Percentiles rank a stretch among this genome's conserved stretches.
These are phyloP conservation scores for Penicillium capsulatum DNA, from an alignment of 2,329 filamentous ascomycete genomes.

Conservation along the genomic window DNA sequence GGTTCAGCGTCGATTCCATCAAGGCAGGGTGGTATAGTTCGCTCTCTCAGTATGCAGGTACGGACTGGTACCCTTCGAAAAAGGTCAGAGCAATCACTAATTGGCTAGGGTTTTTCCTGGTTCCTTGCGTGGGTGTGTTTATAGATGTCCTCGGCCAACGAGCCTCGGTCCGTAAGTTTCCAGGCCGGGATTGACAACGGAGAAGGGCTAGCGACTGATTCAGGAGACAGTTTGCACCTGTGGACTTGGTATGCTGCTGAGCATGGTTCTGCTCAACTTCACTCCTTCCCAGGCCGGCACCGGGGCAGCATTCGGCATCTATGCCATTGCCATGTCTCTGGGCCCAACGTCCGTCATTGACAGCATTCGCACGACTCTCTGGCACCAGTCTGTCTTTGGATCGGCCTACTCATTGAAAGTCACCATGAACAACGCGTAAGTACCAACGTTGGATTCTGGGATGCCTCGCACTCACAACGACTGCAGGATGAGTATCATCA, in stretches of 20 bases:
- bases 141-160: conserved; percentile 56
- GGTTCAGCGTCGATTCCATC: conserved; percentile 54
- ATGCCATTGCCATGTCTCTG: conserved; percentile 53
- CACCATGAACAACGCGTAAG: conserved; percentile 56
- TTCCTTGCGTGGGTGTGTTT: conserved; percentile 54
- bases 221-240: conserved; percentile 42
- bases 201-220: conserved; percentile 6
- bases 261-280: conserved; percentile 55
- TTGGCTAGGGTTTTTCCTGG: conserved; percentile 62
- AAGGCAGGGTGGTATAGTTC: conserved; percentile 60
- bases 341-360: conserved; percentile 60
- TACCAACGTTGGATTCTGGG: no score
- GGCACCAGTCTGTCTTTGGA: conserved; percentile 58
- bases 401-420: conserved; percentile 59
- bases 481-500: conserved; percentile 56
- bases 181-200: not conserved
- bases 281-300: conserved; percentile 49
- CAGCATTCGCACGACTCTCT: conserved; percentile 56
- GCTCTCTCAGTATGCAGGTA: conserved; percentile 51
- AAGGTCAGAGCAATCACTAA: no score
- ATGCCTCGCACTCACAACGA: not conserved
- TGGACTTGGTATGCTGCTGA: conserved; percentile 49
- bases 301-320: conserved; percentile 57
- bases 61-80: no score
- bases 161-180: conserved; percentile 40